A percentile compares a stretch with the other conserved stretches of the same genome.
phyloP scores from a whole-genome alignment of 2,329 filamentous ascomycete species.

The Botryotinia narcissicola region DNA sequence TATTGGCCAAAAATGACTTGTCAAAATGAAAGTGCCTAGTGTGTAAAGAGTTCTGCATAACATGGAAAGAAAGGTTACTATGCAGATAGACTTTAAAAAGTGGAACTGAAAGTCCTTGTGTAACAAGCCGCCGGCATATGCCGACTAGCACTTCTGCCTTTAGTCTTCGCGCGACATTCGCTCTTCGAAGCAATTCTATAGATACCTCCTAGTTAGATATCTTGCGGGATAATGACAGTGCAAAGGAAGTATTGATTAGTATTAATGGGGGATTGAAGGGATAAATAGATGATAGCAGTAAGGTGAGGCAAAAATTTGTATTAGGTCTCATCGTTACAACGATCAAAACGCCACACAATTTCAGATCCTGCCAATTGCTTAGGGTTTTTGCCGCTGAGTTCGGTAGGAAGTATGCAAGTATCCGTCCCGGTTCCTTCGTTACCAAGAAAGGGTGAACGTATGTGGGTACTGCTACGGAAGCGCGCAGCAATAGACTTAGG shows the following conservation, averaged over 20 bases:
- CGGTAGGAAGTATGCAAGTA: constrained; percentile 4
- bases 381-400: constrained; percentile 5
- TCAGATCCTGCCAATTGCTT: not conserved
- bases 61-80: not conserved
- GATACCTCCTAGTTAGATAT: too few relatives aligned
- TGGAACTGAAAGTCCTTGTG: not conserved
- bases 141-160: not conserved
- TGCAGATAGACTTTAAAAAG: not conserved
- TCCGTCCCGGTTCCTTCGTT: constrained; percentile 5
- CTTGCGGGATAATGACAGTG: not conserved
- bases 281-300: not conserved
- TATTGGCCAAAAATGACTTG: not conserved
- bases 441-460: constrained; percentile 12
- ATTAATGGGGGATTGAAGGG: too few relatives aligned
- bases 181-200: not conserved
- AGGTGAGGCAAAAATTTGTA: not conserved
- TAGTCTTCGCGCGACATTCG: not conserved
- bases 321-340: not conserved
- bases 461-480: not conserved
- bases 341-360: not conserved
- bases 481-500: not conserved
- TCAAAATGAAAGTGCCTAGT: not conserved
- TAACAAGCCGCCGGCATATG: not conserved
- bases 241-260: not conserved
- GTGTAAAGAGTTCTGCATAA: not conserved